Evolutionary conservation across 768 basidiomycete species (phyloP), one percentile per base, ranked within the genome.

Genomic region (Lactarius evosmus): DNA sequence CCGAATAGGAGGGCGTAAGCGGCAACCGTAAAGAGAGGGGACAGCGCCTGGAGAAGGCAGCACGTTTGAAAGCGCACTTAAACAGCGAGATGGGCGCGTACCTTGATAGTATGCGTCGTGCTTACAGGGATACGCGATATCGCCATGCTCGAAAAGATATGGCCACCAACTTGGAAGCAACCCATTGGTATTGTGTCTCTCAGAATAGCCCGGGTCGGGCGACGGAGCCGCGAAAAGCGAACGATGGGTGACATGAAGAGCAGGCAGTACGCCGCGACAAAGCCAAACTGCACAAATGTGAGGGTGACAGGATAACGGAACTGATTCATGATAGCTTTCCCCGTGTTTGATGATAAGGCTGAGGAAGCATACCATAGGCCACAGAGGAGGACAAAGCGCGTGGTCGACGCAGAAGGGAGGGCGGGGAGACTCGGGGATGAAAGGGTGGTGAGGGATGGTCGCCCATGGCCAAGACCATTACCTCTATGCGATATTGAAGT

Each of bases 21-120:
- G 7, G 90, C 87, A 29, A 99, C 97, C 2, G 97, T 99, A 79
- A 98, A 98, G 30, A 98, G 80, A 0, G 97, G 97, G 0, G 97
- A 98, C 49, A 98, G 78, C 0, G 97, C 97, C 97, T 98, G 68
- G 7, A 44, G 30, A 22, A 14, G 4, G 55, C 16, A 30, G 27
- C 16, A 56, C 2, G 46, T 33, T 55, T 40, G 22, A 50, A 22
- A 60, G 7, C 12, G 60, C 19, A 60, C 46, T 55, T 33, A 44
- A 17, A 32, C 56, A 36, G 41, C 33, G 60, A 9, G 38, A 50
- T 32, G 27, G 40, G 27, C 27, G 73, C 82, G 69, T 70, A 96
- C 96, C 87, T 99, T 99, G 77, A 98, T 98, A 53, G 96, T 98
- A 74, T 99, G 97, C 16, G 98, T 95, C 0, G 97, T 99, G 78